Evolutionary conservation across 2,329 filamentous ascomycete genomes (phyloP).

Genomic region (Colletotrichum sp.): DNA sequence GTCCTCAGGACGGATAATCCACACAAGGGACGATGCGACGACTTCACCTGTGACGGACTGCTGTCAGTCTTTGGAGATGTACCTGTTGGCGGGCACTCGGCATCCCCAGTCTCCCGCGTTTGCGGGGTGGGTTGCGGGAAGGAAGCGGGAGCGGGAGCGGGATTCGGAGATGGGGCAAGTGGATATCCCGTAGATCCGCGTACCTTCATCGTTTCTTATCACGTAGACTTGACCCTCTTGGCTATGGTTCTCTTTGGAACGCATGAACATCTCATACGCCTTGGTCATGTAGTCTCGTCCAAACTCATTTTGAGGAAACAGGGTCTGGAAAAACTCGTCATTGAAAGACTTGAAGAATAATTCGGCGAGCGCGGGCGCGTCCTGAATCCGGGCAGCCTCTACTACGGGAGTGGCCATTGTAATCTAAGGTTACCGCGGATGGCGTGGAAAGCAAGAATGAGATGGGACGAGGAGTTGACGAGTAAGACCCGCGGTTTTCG

Average conservation of each 20-base stretch:
- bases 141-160: background rate
- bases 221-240: constrained; percentile 15
- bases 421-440: background rate
- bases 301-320: constrained; percentile 14
- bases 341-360: constrained; percentile 20
- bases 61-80: background rate
- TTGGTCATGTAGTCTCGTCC: constrained; percentile 11
- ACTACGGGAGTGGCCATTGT: background rate
- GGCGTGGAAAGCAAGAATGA: background rate
- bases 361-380: constrained; percentile 8
- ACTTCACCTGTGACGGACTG: background rate
- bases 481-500: background rate
- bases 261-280: constrained; percentile 3
- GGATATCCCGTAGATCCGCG: background rate
- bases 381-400: background rate
- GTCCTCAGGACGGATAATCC: constrained; percentile 15
- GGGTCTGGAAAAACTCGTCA: constrained; percentile 9
- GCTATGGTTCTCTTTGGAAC: background rate
- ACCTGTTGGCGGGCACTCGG: background rate
- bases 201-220: constrained; percentile 9
- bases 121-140: background rate
- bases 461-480: background rate
- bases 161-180: background rate
- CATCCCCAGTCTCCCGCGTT: background rate
- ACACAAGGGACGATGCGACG: constrained; percentile 2